phyloP scores from a whole-genome alignment of 2,329 filamentous ascomycete genomes.

The Colletotrichum nymphaeae region DNA sequence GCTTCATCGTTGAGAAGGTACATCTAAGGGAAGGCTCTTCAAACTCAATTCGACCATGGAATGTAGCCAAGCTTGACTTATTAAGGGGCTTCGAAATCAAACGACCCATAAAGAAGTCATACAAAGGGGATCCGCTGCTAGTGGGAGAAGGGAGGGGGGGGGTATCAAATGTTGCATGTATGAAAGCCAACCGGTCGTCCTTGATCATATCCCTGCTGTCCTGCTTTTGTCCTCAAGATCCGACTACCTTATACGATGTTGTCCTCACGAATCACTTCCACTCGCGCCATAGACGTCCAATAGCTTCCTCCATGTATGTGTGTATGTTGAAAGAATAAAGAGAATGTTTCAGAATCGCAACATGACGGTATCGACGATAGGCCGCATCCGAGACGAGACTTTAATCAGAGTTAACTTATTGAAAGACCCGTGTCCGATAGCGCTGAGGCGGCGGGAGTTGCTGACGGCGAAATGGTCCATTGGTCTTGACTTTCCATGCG shows the following conservation, averaged over 20 bases:
- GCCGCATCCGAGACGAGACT: background rate
- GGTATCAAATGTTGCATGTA: background rate
- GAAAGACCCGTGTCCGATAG: background rate
- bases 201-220: background rate
- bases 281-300: too few relatives aligned
- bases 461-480: background rate
- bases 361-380: background rate
- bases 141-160: too few relatives aligned
- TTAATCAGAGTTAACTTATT: background rate
- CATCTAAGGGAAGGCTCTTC: too few relatives aligned
- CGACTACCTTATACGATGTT: background rate
- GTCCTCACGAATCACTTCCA: background rate
- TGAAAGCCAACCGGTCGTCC: background rate
- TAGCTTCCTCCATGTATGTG: too few relatives aligned
- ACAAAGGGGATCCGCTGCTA: too few relatives aligned
- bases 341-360: background rate
- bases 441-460: background rate
- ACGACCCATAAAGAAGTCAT: too few relatives aligned
- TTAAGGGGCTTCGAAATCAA: too few relatives aligned
- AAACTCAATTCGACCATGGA: too few relatives aligned
- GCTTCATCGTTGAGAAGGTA: background rate
- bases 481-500: background rate
- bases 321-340: background rate
- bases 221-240: background rate
- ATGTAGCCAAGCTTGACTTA: too few relatives aligned